A percentile compares a stretch with the other conserved stretches of the same genome.
Evolutionary conservation across 805 yeast species (phyloP).

Genomic region (Wickerhamiella bombiphila): DNA sequence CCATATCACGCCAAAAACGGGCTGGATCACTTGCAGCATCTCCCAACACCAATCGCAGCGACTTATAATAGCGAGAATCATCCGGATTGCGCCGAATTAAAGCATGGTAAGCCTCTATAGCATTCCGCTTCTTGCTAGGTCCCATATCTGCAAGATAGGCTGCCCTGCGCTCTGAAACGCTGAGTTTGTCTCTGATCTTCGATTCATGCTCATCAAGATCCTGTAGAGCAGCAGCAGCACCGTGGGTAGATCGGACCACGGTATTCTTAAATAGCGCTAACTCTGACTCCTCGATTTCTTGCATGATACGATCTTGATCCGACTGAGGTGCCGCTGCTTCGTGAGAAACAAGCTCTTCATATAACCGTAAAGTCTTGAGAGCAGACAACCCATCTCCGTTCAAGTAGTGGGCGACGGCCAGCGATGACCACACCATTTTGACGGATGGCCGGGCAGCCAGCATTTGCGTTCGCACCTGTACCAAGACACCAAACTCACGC

Average conservation of each 20-base stretch:
- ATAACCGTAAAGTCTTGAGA: slow-evolving; percentile 53
- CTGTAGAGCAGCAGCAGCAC: slow-evolving; percentile 51
- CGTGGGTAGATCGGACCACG: slow-evolving; percentile 41
- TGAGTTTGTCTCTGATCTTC: slow-evolving; percentile 33
- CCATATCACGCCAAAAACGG: slow-evolving; percentile 46
- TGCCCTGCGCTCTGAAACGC: slow-evolving; percentile 54
- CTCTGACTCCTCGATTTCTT: slow-evolving; percentile 69
- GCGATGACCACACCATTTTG: slow-evolving; percentile 16
- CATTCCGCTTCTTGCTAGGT: slow-evolving; percentile 42
- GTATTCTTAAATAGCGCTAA: slow-evolving; percentile 57
- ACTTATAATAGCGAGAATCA: slow-evolving; percentile 45
- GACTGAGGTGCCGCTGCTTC: slow-evolving; percentile 32
- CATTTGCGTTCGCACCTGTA: slow-evolving; percentile 48
- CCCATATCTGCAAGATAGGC: slow-evolving; percentile 45
- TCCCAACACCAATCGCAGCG: slow-evolving; percentile 40
- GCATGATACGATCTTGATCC: slow-evolving; percentile 20
- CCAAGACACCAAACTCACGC: slow-evolving; percentile 53
- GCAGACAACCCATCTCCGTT: slow-evolving; percentile 54
- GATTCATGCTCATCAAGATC: slow-evolving; percentile 31
- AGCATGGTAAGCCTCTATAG: slow-evolving; percentile 38
- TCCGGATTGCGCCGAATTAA: slow-evolving; percentile 80
- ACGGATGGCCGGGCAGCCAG: slow-evolving; percentile 37
- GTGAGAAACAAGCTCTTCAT: slow-evolving; percentile 44
- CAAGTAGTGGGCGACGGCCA: slow-evolving; percentile 57
- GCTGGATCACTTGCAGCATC: slow-evolving; percentile 31